Base-by-base conservation (phyloP, 1,284 basidiomycete genomes). In the Apiotrichum laibachii region DNA sequence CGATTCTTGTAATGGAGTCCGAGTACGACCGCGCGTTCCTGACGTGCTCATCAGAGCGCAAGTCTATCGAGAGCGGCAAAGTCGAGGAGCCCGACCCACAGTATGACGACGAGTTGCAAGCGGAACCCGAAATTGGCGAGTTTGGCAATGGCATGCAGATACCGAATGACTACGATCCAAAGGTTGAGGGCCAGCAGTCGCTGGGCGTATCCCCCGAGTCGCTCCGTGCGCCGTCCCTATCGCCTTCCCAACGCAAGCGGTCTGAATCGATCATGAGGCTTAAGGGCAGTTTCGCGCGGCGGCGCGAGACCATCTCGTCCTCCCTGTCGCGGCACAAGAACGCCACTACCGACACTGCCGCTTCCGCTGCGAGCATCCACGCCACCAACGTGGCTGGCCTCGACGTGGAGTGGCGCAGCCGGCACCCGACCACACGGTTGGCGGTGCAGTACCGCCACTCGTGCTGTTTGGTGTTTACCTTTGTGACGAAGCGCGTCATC, bases 391-490 rank as follows among this genome's bases (percentile, higher is more conserved):
- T 3, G 3, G 18, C 19, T 13, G 22, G n/a, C 37, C n/a, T n/a
- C n/a, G 42, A 44, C 6, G 26, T 53, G 2, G 31, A 43, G 31
- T 53, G 51, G 51, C 12, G 3, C 31, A n/a, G 16, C 8, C 12
- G 9, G 6, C 50, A 58, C 11, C 66, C 68, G 0, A 61, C 67
- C 37, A 16, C 37, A 33, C 64, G 66, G 7, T 61, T 80, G 21
- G 77, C 76, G 1, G 67, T 76, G 12, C 59, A 72, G 61, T 80
- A 79, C 62, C 70, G 77, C 43, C 74, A 76, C 62, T 75, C 75
- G 2, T 76, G 74, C 53, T 72, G 71, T 0, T 51, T 79, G 19
- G 50, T 78, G n/a, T 60, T 80, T 39, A 66, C 63, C 1, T 69
- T 78, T 44, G 53, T 70, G 39, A 61, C 61, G 1, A 60, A 63